Evolutionary conservation across 306 rosid genomes (phyloP), one percentile per base, ranked within the genome.

Genomic region (Aeschynomene evenia): DNA sequence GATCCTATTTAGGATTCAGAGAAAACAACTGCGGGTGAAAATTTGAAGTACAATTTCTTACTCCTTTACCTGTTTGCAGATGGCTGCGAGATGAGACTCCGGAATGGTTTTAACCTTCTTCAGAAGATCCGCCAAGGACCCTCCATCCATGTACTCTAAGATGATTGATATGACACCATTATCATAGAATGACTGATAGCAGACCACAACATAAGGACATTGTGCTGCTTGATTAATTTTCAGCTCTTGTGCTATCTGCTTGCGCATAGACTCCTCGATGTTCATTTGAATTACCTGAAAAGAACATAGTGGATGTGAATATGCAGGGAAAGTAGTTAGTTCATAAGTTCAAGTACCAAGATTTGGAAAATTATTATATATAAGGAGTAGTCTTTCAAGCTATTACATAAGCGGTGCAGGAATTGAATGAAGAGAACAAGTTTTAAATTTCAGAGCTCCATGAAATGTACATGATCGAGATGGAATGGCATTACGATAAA

Each of bases 131-230:
- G 89, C 89, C 24, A 95, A 79, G 75, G 99, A 95, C 9, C 99
- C 99, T 60, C 99, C 99, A 80, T 95, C 99, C 99, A 95, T 95
- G 87, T 95, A 95, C 88, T 95, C 99, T 75, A 95, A 83, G 82
- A 95, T 89, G 79, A 91, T 91, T 64, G 96, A 95, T 84, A 95
- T 82, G 48, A 80, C 75, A 43, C 97, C 96, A 62, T 95, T 91
- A 9, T 85, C 82, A 71, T 95, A 95, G 78, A 87, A 89, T 61
- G 97, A 95, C 53, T 82, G 92, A 80, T 95, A 91, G 72, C 97
- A 91, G 59, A 89, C 82, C 70, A 91, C 99, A 67, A 91, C 85
- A 79, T 80, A 73, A 29, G 95, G 99, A 76, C 99, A 95, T 68
- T 89, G 97, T 9, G 97, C 89, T 40, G 95, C 80, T 79, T 89